Evolutionary conservation across 1,284 basidiomycete species (phyloP).

Genomic region (Leccinum pachyderme): DNA sequence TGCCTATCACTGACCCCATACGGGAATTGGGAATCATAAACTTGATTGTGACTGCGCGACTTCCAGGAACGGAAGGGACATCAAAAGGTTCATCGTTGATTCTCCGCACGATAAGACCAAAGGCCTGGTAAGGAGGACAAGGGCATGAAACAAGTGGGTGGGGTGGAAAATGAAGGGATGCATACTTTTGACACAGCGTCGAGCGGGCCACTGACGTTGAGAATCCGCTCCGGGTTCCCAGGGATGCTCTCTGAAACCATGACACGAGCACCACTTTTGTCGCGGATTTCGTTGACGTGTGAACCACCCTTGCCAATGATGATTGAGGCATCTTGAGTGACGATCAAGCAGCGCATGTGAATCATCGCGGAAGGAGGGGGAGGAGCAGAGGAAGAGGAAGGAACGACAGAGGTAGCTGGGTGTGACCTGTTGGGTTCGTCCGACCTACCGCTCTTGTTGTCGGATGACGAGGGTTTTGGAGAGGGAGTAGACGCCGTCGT

Average conservation of each 20-base stretch:
- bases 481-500: slow-evolving; percentile 58
- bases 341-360: slow-evolving; percentile 94
- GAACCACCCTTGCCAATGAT: slow-evolving; percentile 97
- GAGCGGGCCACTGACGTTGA: slow-evolving; percentile 96
- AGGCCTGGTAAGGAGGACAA: slow-evolving; percentile 62
- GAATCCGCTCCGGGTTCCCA: slow-evolving; percentile 96
- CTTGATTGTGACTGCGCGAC: slow-evolving; percentile 97
- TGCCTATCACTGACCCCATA: slow-evolving; percentile 99
- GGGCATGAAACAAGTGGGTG: slow-evolving; percentile 9
- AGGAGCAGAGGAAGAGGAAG: slow-evolving; percentile 45
- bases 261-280: slow-evolving; percentile 94
- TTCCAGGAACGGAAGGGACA: slow-evolving; percentile 95
- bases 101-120: slow-evolving; percentile 96
- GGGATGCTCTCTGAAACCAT: slow-evolving; percentile 96
- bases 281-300: slow-evolving; percentile 98
- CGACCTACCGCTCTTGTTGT: slow-evolving; percentile 38
- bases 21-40: slow-evolving; percentile 99
- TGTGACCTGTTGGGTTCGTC: slow-evolving; percentile 33
- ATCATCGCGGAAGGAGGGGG: slow-evolving; percentile 69
- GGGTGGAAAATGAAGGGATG: slow-evolving; percentile 10
- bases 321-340: slow-evolving; percentile 98
- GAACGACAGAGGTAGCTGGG: slow-evolving; percentile 43
- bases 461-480: slow-evolving; percentile 41
- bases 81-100: slow-evolving; percentile 99
- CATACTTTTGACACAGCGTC: slow-evolving; percentile 96